Evolutionary conservation across 306 rosid genomes (phyloP).

Genomic region (Ceratonia siliqua): DNA sequence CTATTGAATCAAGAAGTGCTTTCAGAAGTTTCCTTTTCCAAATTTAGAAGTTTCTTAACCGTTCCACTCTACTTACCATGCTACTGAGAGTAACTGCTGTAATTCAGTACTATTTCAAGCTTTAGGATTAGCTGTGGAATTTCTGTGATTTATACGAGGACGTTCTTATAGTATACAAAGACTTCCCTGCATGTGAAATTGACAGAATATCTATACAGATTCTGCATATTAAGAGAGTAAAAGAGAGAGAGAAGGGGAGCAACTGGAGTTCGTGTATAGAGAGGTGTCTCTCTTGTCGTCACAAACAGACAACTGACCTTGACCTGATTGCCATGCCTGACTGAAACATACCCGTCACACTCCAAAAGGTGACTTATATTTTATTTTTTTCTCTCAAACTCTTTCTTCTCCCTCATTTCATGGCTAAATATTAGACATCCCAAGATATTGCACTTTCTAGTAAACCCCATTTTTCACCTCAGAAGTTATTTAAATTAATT

Average conservation of each 20-base stretch:
- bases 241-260: conserved; percentile 17
- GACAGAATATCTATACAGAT: conserved; percentile 12
- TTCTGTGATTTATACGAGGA: background rate
- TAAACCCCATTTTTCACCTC: background rate
- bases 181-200: conserved; percentile 33
- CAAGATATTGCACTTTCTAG: background rate
- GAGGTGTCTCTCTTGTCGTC: conserved; percentile 60
- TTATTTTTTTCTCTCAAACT: background rate
- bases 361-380: conserved; percentile 9
- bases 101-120: background rate
- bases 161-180: background rate
- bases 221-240: conserved; percentile 5
- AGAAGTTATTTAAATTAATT: background rate
- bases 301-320: conserved; percentile 48
- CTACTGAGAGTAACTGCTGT: background rate
- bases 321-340: conserved; percentile 55
- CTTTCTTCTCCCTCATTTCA: conserved; percentile 35
- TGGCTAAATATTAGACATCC: conserved; percentile 17
- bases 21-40: background rate
- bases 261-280: conserved; percentile 44
- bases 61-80: background rate
- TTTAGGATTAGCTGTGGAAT: background rate
- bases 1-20: too few relatives aligned
- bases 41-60: too few relatives aligned
- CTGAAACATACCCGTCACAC: conserved; percentile 50